phyloP scores from a whole-genome alignment of 495 filamentous ascomycete species.

The Penicillium soppii region DNA sequence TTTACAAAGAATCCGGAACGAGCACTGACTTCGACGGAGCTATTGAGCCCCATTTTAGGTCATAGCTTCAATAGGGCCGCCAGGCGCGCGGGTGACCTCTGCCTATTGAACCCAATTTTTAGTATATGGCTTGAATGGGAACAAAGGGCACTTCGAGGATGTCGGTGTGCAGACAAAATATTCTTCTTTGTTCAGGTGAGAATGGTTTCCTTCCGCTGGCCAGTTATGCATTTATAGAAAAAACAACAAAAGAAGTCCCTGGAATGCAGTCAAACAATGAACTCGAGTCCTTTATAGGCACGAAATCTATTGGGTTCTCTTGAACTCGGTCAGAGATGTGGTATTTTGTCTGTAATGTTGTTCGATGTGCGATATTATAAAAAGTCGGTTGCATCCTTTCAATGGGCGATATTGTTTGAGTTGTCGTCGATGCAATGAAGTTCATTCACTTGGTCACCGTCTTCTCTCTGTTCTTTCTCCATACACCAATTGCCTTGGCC shows the following conservation, averaged over 20 bases:
- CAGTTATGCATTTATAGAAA: neutral
- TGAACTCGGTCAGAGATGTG: no score
- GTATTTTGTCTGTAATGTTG: neutral
- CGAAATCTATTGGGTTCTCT: neutral
- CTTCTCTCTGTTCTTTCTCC: neutral
- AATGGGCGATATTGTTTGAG: neutral
- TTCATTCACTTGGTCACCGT: neutral
- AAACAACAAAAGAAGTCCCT: neutral
- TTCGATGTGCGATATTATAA: neutral
- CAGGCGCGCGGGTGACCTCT: neutral
- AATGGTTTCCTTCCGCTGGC: neutral
- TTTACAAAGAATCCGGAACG: neutral
- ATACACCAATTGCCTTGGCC: neutral
- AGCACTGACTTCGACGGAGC: neutral
- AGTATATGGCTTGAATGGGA: neutral
- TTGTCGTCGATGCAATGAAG: neutral
- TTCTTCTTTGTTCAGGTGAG: neutral
- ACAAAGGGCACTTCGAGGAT: neutral
- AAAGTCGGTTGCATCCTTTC: neutral
- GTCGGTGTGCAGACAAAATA: neutral
- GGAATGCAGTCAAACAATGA: slow-evolving; percentile 1
- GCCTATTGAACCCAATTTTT: neutral
- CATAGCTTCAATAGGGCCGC: slow-evolving; percentile 1
- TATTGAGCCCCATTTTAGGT: neutral
- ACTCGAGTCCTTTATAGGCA: neutral